A percentile compares a stretch with the other conserved stretches of the same genome.
phyloP scores from a whole-genome alignment of 768 basidiomycete species.

The Tubosaeta brunneosetosa region DNA sequence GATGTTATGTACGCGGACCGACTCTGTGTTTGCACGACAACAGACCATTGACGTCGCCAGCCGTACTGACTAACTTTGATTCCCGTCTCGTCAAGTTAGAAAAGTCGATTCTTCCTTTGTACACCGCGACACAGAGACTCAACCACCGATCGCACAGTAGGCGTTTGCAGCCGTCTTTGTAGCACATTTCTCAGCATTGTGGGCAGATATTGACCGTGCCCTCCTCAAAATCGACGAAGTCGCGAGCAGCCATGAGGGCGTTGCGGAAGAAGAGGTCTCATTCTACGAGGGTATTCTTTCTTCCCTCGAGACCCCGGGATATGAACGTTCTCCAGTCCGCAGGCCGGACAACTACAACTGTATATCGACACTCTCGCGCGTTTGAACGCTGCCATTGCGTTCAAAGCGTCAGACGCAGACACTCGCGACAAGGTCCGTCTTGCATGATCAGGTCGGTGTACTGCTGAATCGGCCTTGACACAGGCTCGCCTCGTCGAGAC shows the following conservation, averaged over 20 bases:
- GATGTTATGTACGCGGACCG: conserved; percentile 65
- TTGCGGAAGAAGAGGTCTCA: conserved; percentile 73
- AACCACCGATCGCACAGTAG: conserved; percentile 53
- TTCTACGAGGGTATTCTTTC: conserved; percentile 60
- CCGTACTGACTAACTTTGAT: conserved; percentile 81
- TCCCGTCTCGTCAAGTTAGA: conserved; percentile 28
- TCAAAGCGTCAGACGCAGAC: conserved; percentile 44
- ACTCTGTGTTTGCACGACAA: neutral
- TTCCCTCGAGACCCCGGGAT: neutral
- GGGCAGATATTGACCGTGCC: conserved; percentile 74
- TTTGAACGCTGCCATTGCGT: conserved; percentile 74
- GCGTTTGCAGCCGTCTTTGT: conserved; percentile 23
- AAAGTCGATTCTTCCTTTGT: conserved; percentile 33
- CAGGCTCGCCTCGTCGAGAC: no score
- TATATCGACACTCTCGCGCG: conserved; percentile 71
- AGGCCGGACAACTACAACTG: conserved; percentile 29
- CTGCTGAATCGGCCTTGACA: no score
- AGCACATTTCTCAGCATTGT: neutral
- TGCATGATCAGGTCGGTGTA: no score
- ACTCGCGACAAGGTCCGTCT: no score
- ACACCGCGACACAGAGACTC: conserved; percentile 57
- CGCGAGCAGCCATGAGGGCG: conserved; percentile 67
- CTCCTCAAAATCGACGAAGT: conserved; percentile 67
- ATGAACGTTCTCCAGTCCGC: no score
- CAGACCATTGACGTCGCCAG: conserved; percentile 40